A percentile compares a stretch with the other conserved stretches of the same genome.
These are phyloP conservation scores for Zymoseptoria passerinii DNA, from an alignment of 2,329 filamentous ascomycete genomes.

Conservation along the genomic window DNA sequence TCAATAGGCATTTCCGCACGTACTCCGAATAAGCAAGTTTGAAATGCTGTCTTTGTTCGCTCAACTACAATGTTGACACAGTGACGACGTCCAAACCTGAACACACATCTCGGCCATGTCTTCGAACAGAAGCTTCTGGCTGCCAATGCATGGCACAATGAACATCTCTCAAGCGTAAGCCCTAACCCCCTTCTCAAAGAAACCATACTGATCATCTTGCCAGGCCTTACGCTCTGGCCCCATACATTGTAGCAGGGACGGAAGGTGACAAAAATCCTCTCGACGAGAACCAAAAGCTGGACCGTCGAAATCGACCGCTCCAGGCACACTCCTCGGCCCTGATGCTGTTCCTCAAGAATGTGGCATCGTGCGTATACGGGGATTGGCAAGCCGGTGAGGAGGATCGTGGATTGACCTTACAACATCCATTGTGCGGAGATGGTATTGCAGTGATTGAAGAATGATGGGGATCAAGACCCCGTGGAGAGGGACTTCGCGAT, in stretches of 20 bases:
- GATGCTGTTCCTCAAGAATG: neutral
- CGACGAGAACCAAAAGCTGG: neutral
- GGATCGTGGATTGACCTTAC: neutral
- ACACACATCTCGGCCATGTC: neutral
- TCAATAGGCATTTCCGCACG: neutral
- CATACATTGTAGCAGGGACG: neutral
- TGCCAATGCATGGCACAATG: neutral
- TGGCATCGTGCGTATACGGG: neutral
- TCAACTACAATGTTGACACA: neutral
- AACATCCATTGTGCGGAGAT: neutral
- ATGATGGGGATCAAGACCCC: neutral
- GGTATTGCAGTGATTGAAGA: neutral
- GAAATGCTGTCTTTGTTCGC: neutral
- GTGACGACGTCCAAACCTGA: neutral
- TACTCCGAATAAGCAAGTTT: neutral
- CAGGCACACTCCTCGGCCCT: neutral
- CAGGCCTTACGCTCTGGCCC: neutral
- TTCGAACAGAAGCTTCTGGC: neutral
- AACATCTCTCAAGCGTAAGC: neutral
- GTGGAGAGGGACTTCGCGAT: neutral
- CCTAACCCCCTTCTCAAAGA: neutral
- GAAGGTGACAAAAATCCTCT: neutral
- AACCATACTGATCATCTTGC: neutral
- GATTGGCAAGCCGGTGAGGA: neutral
- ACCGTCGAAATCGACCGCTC: neutral